These are phyloP conservation scores for Penicillium coprophilum DNA, from an alignment of 495 filamentous ascomycete species.

Conservation along the genomic window DNA sequence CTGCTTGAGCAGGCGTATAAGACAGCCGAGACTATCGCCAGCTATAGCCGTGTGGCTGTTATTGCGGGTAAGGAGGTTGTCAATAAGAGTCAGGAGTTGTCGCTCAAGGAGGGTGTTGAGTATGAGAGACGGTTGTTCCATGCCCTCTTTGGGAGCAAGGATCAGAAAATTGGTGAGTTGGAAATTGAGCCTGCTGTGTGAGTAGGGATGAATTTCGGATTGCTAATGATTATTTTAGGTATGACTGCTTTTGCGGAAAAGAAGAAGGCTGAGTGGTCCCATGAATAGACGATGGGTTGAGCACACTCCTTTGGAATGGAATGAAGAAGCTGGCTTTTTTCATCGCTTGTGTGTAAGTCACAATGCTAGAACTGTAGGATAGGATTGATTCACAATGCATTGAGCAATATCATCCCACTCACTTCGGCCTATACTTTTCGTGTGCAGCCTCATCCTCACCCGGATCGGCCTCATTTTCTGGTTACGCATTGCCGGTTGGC, in stretches of 20 bases:
- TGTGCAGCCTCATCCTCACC: conserved; percentile 15
- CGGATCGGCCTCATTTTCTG: conserved; percentile 39
- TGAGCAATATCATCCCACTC: neutral
- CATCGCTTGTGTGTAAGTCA: conserved; percentile 3
- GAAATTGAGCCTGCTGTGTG: neutral
- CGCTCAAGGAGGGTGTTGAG: conserved; percentile 85
- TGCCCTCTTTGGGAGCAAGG: conserved; percentile 83
- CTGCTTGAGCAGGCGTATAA: conserved; percentile 73
- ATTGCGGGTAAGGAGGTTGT: conserved; percentile 97
- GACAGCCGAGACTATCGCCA: conserved; percentile 86
- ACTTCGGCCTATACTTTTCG: conserved; percentile 2
- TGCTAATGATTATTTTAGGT: conserved; percentile 43
- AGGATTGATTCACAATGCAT: neutral
- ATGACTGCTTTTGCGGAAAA: conserved; percentile 96
- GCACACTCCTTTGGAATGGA: neutral
- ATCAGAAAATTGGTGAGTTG: conserved; percentile 86
- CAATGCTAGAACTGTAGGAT: conserved; percentile 2
- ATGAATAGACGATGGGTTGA: conserved; percentile 57
- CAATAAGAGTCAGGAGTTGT: conserved; percentile 90
- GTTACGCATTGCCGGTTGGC: conserved; percentile 58
- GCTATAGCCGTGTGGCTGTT: conserved; percentile 74
- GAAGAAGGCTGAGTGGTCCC: conserved; percentile 86
- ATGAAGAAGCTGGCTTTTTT: conserved; percentile 1
- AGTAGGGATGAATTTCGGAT: neutral
- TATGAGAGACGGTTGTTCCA: conserved; percentile 94